Evolutionary conservation across 225 moss, liverwort and hornwort species (phyloP).

Genomic region (Rhytidiadelphus loreus): DNA sequence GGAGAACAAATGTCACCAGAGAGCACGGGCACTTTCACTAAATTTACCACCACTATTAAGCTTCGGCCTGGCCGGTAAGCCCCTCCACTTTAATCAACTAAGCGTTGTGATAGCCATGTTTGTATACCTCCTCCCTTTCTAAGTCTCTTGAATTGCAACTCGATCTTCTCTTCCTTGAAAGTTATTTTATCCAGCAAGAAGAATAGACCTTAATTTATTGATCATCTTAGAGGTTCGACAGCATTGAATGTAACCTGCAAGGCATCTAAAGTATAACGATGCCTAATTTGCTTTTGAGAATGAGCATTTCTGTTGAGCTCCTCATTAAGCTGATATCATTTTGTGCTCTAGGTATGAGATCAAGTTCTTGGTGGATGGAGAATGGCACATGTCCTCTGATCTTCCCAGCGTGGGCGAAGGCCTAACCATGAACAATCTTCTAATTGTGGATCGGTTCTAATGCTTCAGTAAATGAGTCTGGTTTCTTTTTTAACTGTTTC

Average conservation of each 20-base stretch:
- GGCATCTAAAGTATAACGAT: background rate
- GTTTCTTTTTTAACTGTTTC: background rate
- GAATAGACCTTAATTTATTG: background rate
- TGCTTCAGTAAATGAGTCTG: background rate
- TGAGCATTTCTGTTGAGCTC: background rate
- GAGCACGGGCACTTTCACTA: constrained; percentile 41
- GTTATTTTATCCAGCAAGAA: background rate
- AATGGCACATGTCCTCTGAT: constrained; percentile 56
- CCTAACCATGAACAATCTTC: constrained; percentile 55
- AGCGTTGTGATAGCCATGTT: background rate
- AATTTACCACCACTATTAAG: constrained; percentile 28
- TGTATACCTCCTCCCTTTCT: background rate
- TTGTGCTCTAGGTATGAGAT: constrained; percentile 56
- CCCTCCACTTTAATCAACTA: background rate
- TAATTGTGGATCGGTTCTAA: constrained; percentile 39
- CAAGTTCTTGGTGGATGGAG: constrained; percentile 77
- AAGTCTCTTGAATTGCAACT: background rate
- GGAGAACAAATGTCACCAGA: constrained; percentile 55
- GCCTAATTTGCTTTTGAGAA: background rate
- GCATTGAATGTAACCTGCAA: background rate
- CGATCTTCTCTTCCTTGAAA: background rate
- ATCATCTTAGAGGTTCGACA: background rate
- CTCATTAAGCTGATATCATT: background rate
- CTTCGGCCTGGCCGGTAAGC: constrained; percentile 45
- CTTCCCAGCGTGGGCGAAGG: constrained; percentile 70